Evolutionary conservation across 805 yeast species (phyloP).

Genomic region (Ogataea nakhonphanomensis): DNA sequence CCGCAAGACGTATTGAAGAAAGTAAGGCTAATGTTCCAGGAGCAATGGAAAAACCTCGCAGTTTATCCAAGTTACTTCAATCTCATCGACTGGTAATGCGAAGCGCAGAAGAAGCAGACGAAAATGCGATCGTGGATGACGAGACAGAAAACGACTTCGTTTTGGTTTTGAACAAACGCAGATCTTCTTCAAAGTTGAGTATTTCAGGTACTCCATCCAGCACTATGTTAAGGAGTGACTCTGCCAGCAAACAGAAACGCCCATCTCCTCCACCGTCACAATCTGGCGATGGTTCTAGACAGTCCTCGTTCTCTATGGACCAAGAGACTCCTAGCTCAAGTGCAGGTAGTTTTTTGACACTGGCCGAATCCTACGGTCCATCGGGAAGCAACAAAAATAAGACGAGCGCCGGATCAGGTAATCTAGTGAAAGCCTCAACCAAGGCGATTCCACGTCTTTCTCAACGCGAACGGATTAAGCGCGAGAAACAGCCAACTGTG

Average conservation of each 20-base stretch:
- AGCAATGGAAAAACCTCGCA: slow-evolving; percentile 16
- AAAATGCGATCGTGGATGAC: slow-evolving; percentile 26
- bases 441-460: slow-evolving; percentile 45
- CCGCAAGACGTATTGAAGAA: slow-evolving; percentile 24
- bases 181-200: slow-evolving; percentile 21
- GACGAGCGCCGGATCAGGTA: slow-evolving; percentile 1
- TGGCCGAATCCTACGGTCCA: slow-evolving; percentile 9
- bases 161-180: slow-evolving; percentile 32
- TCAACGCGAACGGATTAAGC: slow-evolving; percentile 56
- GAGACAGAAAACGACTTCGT: slow-evolving; percentile 33
- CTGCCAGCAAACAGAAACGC: background rate
- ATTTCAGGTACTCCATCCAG: background rate
- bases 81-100: background rate
- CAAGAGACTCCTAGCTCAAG: slow-evolving; percentile 9
- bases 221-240: background rate
- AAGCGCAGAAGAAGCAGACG: slow-evolving; percentile 9
- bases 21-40: slow-evolving; percentile 21
- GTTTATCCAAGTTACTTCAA: slow-evolving; percentile 6
- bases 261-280: slow-evolving; percentile 1
- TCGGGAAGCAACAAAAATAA: slow-evolving; percentile 7
- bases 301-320: slow-evolving; percentile 5
- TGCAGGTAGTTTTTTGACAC: slow-evolving; percentile 7
- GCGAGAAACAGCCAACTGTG: slow-evolving; percentile 15
- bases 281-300: slow-evolving; percentile 1
- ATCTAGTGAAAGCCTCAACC: slow-evolving; percentile 30